Evolutionary conservation across 345 rosid genomes (phyloP), one percentile per base, ranked within the genome.

Genomic region (Tarenaya hassleriana): DNA sequence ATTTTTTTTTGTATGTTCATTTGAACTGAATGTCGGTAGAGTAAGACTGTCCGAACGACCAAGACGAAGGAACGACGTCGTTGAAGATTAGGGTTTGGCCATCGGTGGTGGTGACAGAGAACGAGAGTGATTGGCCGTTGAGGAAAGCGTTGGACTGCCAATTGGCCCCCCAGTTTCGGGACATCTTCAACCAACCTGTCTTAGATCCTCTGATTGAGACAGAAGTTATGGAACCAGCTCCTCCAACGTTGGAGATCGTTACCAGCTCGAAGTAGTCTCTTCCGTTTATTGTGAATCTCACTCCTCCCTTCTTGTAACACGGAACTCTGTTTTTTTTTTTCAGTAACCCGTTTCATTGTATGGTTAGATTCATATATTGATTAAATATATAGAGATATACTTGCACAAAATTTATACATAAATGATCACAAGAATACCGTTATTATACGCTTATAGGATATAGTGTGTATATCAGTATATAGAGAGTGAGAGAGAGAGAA

Each of bases 151-250:
- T 47, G 0, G 59, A 48, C 15, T 15, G 32, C 78, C 75, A 78
- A 18, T 63, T 63, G 10, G 70, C 76, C 3, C 84, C 81, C 84
- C 75, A 78, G 12, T 73, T 70, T 34, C 75, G 62, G 0, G 0
- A 4, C 81, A 75, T 75, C 1, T 16, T 50, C 6, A 60, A 8
- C 84, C 69, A 50, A 1, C 18, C 27, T 4, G 58, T 50, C 0
- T 0, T 50, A 4, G 0, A 48, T 20, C 69, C 62, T 34, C 49
- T 56, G 31, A 55, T 4, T 0, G 17, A 15, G 18, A 18, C 46
- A 21, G 21, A 16, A 17, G 15, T 52, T 35, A 52, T 14, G 7
- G 16, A 4, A 52, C 69, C 69, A 1, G 57, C 69, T 48, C 69
- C 62, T 41, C 46, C 69, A 7, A 56, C 47, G 32, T 56, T 64